phyloP scores from a whole-genome alignment of 2,329 filamentous ascomycete species.

The Pyricularia sp. region DNA sequence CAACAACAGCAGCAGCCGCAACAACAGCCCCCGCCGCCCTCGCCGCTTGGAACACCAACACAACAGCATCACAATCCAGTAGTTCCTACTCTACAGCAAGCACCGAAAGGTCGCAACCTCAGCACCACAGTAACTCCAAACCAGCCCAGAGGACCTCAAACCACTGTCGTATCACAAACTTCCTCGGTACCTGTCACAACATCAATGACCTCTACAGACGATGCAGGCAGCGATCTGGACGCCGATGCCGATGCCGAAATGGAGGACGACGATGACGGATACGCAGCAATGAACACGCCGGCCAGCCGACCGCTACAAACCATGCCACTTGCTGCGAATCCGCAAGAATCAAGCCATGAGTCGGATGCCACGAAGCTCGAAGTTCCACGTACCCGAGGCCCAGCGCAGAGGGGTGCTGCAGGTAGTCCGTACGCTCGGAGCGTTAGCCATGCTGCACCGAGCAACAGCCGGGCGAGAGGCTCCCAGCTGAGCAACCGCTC shows the following conservation, averaged over 20 bases:
- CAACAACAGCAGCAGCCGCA: not conserved
- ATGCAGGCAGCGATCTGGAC: slow-evolving; percentile 14
- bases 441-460: slow-evolving; percentile 3
- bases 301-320: slow-evolving; percentile 13
- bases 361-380: slow-evolving; percentile 22
- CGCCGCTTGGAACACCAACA: not conserved
- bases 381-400: slow-evolving; percentile 17
- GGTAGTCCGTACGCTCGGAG: slow-evolving; percentile 2
- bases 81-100: slow-evolving; percentile 3
- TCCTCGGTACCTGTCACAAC: not conserved
- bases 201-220: not conserved
- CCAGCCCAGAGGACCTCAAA: not conserved
- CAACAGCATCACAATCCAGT: not conserved
- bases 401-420: slow-evolving; percentile 18
- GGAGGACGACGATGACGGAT: slow-evolving; percentile 42
- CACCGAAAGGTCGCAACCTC: slow-evolving; percentile 10
- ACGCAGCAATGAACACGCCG: slow-evolving; percentile 34
- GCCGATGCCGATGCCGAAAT: slow-evolving; percentile 27
- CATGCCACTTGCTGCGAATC: slow-evolving; percentile 20
- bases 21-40: not conserved
- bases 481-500: slow-evolving; percentile 2
- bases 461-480: not conserved
- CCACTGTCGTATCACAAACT: not conserved
- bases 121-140: slow-evolving; percentile 2
- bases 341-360: not conserved